phyloP scores from a whole-genome alignment of 1,284 basidiomycete genomes.

The Pseudozyma sp. region DNA sequence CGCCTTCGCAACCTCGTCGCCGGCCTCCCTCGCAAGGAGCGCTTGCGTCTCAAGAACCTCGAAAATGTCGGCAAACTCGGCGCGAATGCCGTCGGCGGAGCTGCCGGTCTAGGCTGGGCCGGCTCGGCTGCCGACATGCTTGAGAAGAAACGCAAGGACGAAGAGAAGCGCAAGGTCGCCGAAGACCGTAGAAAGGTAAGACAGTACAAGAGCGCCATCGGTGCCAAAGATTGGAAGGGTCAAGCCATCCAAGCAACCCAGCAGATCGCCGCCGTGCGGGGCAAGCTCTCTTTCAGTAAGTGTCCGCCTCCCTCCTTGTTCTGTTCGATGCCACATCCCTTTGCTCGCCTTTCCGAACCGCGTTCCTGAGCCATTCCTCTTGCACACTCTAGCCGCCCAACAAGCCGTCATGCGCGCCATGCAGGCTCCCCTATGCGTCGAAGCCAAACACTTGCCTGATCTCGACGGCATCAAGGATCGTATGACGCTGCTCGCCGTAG shows the following conservation, averaged over 20 bases:
- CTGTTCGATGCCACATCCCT: constrained; percentile 17
- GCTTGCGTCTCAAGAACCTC: constrained; percentile 60
- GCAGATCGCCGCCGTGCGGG: constrained; percentile 51
- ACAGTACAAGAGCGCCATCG: constrained; percentile 62
- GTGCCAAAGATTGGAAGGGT: constrained; percentile 61
- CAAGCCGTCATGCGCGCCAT: constrained; percentile 59
- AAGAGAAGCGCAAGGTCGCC: constrained; percentile 63
- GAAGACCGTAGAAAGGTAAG: constrained; percentile 64
- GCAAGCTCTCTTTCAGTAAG: constrained; percentile 55
- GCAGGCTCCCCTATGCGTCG: constrained; percentile 66
- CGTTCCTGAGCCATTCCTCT: constrained; percentile 39
- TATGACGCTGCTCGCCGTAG: constrained; percentile 69
- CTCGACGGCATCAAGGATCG: constrained; percentile 68
- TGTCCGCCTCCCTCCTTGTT: constrained; percentile 10
- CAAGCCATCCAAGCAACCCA: constrained; percentile 49
- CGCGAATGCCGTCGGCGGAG: constrained; percentile 29
- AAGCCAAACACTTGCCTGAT: constrained; percentile 69
- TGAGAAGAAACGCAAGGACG: constrained; percentile 67
- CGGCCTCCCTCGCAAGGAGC: constrained; percentile 59
- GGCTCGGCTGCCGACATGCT: constrained; percentile 67
- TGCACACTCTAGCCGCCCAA: constrained; percentile 52
- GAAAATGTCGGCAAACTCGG: constrained; percentile 52
- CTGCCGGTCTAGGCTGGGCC: constrained; percentile 60
- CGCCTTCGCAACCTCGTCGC: constrained; percentile 63
- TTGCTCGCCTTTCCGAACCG: constrained; percentile 18